Percentiles rank a stretch among this genome's conserved stretches.
Evolutionary conservation across 352 stramenopile species (phyloP).

Genomic region (Globisporangium perplexum): DNA sequence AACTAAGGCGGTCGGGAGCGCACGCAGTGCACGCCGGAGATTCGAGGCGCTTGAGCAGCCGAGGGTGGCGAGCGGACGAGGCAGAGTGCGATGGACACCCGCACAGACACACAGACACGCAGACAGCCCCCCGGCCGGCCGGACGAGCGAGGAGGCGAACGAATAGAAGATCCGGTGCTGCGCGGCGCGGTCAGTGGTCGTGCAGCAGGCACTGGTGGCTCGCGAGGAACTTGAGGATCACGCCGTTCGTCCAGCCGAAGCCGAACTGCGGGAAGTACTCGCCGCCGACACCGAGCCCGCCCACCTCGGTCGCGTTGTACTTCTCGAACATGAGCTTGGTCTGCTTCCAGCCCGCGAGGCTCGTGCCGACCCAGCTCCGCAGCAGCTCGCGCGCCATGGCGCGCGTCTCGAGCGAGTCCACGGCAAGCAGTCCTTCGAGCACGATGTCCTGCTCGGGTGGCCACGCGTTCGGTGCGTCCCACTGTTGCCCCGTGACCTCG

Average conservation of each 20-base stretch:
- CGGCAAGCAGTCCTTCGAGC: conserved; percentile 63
- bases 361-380: conserved; percentile 60
- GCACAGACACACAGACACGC: not conserved
- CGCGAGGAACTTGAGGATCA: conserved; percentile 85
- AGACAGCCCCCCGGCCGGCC: not conserved
- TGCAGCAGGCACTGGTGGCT: conserved; percentile 65
- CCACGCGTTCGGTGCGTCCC: conserved; percentile 85
- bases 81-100: not conserved
- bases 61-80: not conserved
- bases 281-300: conserved; percentile 62
- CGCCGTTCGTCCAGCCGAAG: conserved; percentile 51
- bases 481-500: conserved; percentile 77
- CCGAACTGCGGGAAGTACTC: conserved; percentile 88
- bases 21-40: not conserved
- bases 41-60: too few relatives aligned
- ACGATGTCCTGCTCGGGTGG: conserved; percentile 79
- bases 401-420: conserved; percentile 41
- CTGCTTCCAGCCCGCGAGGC: conserved; percentile 52
- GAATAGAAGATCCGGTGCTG: conserved; percentile 6
- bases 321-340: conserved; percentile 88
- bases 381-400: conserved; percentile 44
- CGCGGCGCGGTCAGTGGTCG: not conserved
- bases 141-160: not conserved
- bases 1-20: conserved; percentile 33
- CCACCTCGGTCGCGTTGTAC: conserved; percentile 72